Conservation (phyloP, 441 rosid genomes). For the Pelargonium citronellum region DNA sequence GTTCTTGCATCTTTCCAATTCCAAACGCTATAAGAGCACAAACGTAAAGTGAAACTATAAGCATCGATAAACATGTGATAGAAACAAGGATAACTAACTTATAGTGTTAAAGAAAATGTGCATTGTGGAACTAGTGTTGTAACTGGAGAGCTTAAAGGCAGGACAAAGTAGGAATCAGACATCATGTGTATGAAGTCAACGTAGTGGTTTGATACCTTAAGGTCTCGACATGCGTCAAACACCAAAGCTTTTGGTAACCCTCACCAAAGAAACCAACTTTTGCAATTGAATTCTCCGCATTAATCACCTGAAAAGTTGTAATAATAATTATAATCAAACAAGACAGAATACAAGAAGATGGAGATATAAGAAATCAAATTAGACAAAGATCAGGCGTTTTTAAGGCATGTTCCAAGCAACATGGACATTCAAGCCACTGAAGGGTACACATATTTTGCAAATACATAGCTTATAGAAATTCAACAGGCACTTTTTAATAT, state of each 20-base stretch:
- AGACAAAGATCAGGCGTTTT: not conserved
- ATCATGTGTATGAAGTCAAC: not conserved
- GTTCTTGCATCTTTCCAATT: conserved; percentile 62
- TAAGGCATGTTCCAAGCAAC: no score
- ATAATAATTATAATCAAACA: not conserved
- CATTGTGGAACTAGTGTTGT: not conserved
- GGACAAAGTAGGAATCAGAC: not conserved
- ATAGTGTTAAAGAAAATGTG: not conserved
- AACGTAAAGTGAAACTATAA: conserved; percentile 9
- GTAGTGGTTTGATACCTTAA: conserved; percentile 46
- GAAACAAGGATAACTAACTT: not conserved
- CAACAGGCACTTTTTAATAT: not conserved
- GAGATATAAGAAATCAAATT: no score
- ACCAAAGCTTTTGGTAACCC: conserved; percentile 64
- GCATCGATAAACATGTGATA: not conserved
- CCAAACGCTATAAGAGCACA: conserved; percentile 50
- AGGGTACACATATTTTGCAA: conserved; percentile 3
- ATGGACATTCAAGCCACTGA: not conserved
- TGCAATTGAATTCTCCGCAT: conserved; percentile 81
- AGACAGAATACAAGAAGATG: no score
- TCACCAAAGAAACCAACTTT: conserved; percentile 81
- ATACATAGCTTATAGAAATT: not conserved
- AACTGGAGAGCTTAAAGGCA: not conserved
- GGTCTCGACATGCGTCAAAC: conserved; percentile 88
- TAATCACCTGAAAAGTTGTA: conserved; percentile 57